Evolutionary conservation across 208 protist species (phyloP).

Genomic region (Balamuthia mandrillaris): DNA sequence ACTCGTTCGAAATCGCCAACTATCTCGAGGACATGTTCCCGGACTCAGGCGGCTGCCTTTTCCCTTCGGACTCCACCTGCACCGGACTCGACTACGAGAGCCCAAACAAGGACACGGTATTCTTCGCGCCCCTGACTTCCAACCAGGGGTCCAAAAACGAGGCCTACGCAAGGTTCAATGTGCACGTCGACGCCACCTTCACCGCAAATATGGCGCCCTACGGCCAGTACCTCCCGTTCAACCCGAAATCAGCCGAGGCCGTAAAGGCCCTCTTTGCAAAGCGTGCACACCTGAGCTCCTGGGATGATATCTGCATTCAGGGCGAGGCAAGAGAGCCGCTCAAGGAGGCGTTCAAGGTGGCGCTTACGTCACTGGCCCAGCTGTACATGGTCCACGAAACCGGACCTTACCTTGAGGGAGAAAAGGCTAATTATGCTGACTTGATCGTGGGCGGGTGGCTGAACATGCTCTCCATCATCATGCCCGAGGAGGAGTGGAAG

Average conservation of each 20-base stretch:
- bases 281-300: background rate
- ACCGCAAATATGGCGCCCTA: background rate
- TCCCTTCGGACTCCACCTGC: background rate
- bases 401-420: background rate
- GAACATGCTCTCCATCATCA: background rate
- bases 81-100: constrained; percentile 5
- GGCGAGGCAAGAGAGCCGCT: background rate
- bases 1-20: constrained; percentile 3
- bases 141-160: background rate
- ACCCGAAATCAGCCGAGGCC: background rate
- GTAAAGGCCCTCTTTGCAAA: background rate
- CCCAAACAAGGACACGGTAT: background rate
- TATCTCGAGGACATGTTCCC: constrained; percentile 8
- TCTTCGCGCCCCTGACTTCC: background rate
- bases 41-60: background rate
- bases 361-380: background rate
- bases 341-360: background rate
- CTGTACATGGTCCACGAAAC: background rate
- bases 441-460: background rate
- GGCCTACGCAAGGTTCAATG: background rate
- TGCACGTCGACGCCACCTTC: background rate
- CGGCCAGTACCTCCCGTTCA: background rate
- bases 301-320: background rate
- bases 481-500: constrained; percentile 9
- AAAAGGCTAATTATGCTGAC: background rate